Evolutionary conservation across 2,329 filamentous ascomycete genomes (phyloP), one percentile per base, ranked within the genome.

Genomic region (Epichloe typhina): DNA sequence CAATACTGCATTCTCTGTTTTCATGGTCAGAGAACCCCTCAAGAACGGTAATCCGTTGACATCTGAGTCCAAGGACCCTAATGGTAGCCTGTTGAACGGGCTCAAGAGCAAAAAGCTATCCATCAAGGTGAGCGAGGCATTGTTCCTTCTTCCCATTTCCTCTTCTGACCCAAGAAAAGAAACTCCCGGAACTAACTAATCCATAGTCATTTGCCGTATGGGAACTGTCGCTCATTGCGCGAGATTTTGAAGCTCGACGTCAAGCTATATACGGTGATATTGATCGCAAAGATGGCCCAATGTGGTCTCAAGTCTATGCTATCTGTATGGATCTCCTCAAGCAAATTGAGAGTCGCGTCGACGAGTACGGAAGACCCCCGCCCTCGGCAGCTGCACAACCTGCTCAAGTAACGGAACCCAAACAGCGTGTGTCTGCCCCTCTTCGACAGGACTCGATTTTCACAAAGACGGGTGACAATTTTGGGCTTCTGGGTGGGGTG

Each of bases 11-110:
- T 95, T 96, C 63, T 84, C 84, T 5, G 69, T 83, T n/a, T 89
- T 88, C 65, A 79, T 95, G 61, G 80, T 83, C 26, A 83, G 85
- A 63, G 81, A 86, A 58, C 91, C 91, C 0, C 64, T 95, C 50
- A 95, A 95, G 71, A 86, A 86, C 57, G 83, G 78, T n/a, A 79
- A 83, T 59, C 89, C 90, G 4, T 76, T 97, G 51, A 95, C 88
- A 0, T 77, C 79, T 17, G 86, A 91, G 57, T 87, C 88, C 15
- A 93, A 87, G 62, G 90, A 96, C 65, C 88, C 91, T 1, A 97
- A 95, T 61, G 89, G 88, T 37, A 95, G 87, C 62, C 73, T 97
- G 31, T 66, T 97, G 46, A 88, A 83, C 51, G 91, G 91, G 0
- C 66, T 97, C 44, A 90, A 83, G 63, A 84, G 84, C 56, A 93